Evolutionary conservation across 1,284 basidiomycete species (phyloP).

Genomic region (Melampsora americana): DNA sequence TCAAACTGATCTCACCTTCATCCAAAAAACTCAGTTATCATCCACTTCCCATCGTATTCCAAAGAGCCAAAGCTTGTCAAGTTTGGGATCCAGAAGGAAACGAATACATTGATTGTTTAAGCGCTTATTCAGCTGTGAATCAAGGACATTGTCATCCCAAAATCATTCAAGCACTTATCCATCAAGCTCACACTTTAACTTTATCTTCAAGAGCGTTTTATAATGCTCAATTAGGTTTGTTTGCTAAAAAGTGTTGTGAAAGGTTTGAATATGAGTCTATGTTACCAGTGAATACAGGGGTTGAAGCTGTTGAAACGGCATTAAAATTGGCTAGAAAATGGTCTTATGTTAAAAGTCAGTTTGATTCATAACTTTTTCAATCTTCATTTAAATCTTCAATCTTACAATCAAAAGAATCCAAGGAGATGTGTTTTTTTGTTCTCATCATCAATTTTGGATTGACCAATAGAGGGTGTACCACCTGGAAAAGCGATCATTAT

Average conservation of each 20-base stretch:
- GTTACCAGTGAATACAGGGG: conserved; percentile 99
- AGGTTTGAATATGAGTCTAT: conserved; percentile 91
- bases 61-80: conserved; percentile 80
- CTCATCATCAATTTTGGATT: background rate
- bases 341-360: conserved; percentile 48
- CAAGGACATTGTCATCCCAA: conserved; percentile 92
- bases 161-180: conserved; percentile 74
- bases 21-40: conserved; percentile 87
- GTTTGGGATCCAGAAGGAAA: conserved; percentile 85
- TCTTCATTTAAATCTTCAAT: too few species aligned
- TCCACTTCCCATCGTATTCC: conserved; percentile 90
- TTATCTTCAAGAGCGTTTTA: conserved; percentile 95
- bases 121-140: conserved; percentile 83
- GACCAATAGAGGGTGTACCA: conserved; percentile 69
- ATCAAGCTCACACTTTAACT: conserved; percentile 84
- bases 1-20: background rate
- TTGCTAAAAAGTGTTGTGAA: conserved; percentile 78
- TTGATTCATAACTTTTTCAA: too few species aligned
- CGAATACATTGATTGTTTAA: conserved; percentile 69
- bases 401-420: too few species aligned
- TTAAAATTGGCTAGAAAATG: conserved; percentile 57
- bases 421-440: too few species aligned
- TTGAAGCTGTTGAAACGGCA: conserved; percentile 91
- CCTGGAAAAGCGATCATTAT: conserved; percentile 84
- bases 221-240: conserved; percentile 83